Evolutionary conservation across 2,329 filamentous ascomycete species (phyloP).

Genomic region (Colletotrichum lini): DNA sequence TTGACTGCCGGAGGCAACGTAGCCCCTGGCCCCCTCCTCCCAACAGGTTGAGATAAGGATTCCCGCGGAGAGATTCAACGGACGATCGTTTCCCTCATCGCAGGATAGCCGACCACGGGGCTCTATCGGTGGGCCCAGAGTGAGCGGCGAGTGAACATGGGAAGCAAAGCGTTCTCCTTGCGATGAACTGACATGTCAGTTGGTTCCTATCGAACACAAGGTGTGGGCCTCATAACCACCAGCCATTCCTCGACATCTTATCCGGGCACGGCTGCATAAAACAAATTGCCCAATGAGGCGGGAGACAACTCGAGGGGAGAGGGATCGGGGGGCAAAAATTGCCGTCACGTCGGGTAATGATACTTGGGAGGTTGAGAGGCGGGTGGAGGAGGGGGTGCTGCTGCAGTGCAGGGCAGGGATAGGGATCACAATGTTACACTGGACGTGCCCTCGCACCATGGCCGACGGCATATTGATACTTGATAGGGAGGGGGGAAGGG

Average conservation of each 20-base stretch:
- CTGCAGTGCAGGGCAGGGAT: slow-evolving; percentile 8
- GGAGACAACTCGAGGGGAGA: background rate
- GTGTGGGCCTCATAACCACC: background rate
- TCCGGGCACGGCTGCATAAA: background rate
- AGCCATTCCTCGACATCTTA: background rate
- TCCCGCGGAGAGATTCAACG: slow-evolving; percentile 28
- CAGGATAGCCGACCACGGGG: slow-evolving; percentile 22
- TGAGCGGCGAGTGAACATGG: slow-evolving; percentile 1
- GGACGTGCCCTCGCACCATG: slow-evolving; percentile 16
- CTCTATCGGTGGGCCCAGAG: slow-evolving; percentile 5
- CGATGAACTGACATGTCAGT: background rate
- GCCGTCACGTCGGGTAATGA: slow-evolving; percentile 25
- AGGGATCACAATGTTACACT: slow-evolving; percentile 22
- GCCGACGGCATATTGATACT: slow-evolving; percentile 16
- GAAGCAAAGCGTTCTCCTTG: background rate
- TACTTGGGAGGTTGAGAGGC: slow-evolving; percentile 9
- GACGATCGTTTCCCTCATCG: slow-evolving; percentile 5
- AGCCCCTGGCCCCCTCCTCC: background rate
- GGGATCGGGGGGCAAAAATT: slow-evolving; percentile 15
- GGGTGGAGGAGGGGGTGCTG: background rate
- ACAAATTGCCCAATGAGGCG: slow-evolving; percentile 3
- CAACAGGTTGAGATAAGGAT: slow-evolving; percentile 29
- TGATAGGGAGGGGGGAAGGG: background rate
- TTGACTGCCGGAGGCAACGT: slow-evolving; percentile 24
- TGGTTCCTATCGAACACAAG: background rate